A percentile compares a stretch with the other conserved stretches of the same genome.
Evolutionary conservation across 139 green algal species (phyloP).

Genomic region (Picochlorum sp.): DNA sequence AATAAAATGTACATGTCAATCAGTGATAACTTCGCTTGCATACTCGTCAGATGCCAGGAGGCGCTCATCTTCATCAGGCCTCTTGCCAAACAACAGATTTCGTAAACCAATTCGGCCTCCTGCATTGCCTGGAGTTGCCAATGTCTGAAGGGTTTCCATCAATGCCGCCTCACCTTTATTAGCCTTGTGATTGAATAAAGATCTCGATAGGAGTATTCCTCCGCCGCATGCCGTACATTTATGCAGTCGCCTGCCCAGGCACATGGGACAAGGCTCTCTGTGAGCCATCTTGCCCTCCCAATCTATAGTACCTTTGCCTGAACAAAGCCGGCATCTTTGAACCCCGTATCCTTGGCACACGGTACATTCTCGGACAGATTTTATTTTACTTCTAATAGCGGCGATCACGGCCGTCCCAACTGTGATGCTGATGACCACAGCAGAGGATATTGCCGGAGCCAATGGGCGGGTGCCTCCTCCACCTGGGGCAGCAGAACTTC

Average conservation of each 20-base stretch:
- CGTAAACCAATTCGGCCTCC: neutral
- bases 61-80: neutral
- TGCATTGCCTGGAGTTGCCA: neutral
- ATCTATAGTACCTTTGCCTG: conserved; percentile 19
- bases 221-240: conserved; percentile 25
- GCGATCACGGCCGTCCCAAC: conserved; percentile 15
- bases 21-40: conserved; percentile 7
- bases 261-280: conserved; percentile 30
- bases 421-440: conserved; percentile 17
- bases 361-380: conserved; percentile 15
- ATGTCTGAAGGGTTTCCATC: conserved; percentile 10
- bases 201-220: conserved; percentile 7
- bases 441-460: neutral
- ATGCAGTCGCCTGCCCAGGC: conserved; percentile 24
- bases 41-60: conserved; percentile 6
- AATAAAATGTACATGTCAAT: neutral
- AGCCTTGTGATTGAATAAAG: conserved; percentile 21
- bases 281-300: conserved; percentile 35
- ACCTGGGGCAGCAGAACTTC: neutral
- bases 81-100: neutral
- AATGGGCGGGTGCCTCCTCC: neutral
- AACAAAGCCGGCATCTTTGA: conserved; percentile 31
- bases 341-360: conserved; percentile 31
- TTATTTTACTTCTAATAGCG: conserved; percentile 16
- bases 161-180: conserved; percentile 4